Conservation (phyloP, 2,329 filamentous ascomycete species). For the Aschersonia sp. region DNA sequence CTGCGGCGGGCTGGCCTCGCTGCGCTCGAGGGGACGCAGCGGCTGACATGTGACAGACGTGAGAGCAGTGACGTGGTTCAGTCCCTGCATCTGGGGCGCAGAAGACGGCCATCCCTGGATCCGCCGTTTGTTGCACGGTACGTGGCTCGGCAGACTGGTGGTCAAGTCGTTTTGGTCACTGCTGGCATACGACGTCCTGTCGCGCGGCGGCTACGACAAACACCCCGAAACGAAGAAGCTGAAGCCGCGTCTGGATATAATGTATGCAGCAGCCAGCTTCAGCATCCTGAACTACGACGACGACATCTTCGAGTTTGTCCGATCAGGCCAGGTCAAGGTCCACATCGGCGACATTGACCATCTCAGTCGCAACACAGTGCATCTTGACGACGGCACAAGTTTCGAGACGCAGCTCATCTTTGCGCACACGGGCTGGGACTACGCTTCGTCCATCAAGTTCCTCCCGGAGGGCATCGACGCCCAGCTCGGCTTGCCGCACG, state of each 20-base stretch:
- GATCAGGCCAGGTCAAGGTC: slow-evolving; percentile 32
- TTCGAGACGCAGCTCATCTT: slow-evolving; percentile 36
- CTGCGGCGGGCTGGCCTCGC: no score
- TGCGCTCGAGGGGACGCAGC: no score
- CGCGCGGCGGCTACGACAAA: slow-evolving; percentile 36
- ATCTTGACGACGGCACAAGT: slow-evolving; percentile 31
- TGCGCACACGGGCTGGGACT: slow-evolving; percentile 45
- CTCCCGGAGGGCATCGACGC: slow-evolving; percentile 28
- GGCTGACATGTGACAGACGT: slow-evolving; percentile 22
- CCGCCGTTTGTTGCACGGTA: slow-evolving; percentile 41
- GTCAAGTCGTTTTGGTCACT: slow-evolving; percentile 43
- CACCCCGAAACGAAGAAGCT: slow-evolving; percentile 38
- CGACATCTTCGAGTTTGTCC: slow-evolving; percentile 41
- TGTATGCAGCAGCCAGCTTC: slow-evolving; percentile 38
- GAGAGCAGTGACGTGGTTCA: slow-evolving; percentile 58
- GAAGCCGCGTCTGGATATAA: slow-evolving; percentile 33
- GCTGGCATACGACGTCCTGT: slow-evolving; percentile 38
- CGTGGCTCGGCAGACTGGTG: slow-evolving; percentile 33
- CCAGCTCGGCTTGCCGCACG: slow-evolving; percentile 22
- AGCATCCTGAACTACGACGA: slow-evolving; percentile 46
- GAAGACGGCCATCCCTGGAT: slow-evolving; percentile 43
- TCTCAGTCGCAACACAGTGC: slow-evolving; percentile 29
- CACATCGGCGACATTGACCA: slow-evolving; percentile 35
- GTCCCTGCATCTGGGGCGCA: slow-evolving; percentile 57
- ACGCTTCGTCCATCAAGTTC: slow-evolving; percentile 36